Evolutionary conservation across 345 rosid genomes (phyloP), one percentile per base, ranked within the genome.

Genomic region (Melaleuca alternifolia): DNA sequence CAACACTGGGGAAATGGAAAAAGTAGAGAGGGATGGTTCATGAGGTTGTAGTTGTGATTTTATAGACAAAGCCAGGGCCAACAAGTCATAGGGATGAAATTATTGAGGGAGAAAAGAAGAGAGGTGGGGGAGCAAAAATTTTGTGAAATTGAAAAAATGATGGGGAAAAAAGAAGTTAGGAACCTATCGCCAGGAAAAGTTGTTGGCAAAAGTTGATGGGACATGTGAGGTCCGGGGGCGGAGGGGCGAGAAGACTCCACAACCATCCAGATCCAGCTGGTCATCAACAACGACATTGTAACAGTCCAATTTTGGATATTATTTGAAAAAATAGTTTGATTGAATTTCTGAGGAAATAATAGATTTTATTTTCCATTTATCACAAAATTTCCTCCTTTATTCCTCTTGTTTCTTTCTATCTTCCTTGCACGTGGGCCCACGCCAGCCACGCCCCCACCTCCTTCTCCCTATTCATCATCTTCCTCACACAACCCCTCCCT

Each of bases 251-350:
- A 15, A 65, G 84, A 84, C 83, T 51, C 85, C 88, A 61, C 84
- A 82, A 57, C 86, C n/a, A 88, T 86, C 89, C 88, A 88, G 86
- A 87, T 88, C 88, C 94, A 93, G 93, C 92, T 91, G 96, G 92
- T 83, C 83, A 84, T 89, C 92, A 91, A 54, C 91, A 86, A 54
- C 54, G 41, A 30, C 65, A n/a, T n/a, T n/a, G n/a, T n/a, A n/a
- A n/a, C n/a, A n/a, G n/a, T n/a, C n/a, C n/a, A n/a, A n/a, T n/a
- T n/a, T n/a, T n/a, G n/a, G n/a, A n/a, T n/a, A n/a, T n/a, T n/a
- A n/a, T n/a, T n/a, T n/a, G n/a, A n/a, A n/a, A n/a, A n/a, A n/a
- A n/a, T n/a, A n/a, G n/a, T n/a, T n/a, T n/a, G n/a, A n/a, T n/a
- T n/a, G n/a, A n/a, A n/a, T n/a, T n/a, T n/a, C n/a, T n/a, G n/a